phyloP scores from a whole-genome alignment of 2,329 filamentous ascomycete genomes.

The Phialophora tarda region DNA sequence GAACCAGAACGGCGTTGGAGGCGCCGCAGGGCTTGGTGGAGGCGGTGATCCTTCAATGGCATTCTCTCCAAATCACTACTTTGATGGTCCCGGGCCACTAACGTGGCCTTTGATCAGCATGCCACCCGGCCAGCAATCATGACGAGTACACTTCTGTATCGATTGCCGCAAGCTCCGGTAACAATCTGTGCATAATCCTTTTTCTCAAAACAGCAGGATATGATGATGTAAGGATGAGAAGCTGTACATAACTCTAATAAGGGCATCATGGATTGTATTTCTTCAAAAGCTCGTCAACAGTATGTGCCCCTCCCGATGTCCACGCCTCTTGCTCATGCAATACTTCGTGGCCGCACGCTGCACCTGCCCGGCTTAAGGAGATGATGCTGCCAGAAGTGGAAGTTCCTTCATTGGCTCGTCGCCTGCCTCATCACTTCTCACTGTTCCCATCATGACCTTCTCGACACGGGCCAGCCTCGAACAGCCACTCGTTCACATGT shows the following conservation, averaged over 20 bases:
- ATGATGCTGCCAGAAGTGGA: not conserved
- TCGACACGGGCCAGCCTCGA: not conserved
- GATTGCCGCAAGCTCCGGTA: not conserved
- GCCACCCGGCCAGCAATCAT: constrained; percentile 26
- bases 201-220: not conserved
- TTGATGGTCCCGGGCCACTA: constrained; percentile 26
- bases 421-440: not conserved
- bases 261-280: not conserved
- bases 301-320: not conserved
- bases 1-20: constrained; percentile 17
- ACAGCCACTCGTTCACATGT: not conserved
- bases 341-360: not conserved
- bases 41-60: constrained; percentile 28
- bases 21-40: not conserved
- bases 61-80: constrained; percentile 33
- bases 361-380: not conserved
- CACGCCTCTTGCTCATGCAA: not conserved
- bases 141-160: not conserved
- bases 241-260: not conserved
- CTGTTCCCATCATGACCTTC: not conserved
- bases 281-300: not conserved
- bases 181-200: not conserved
- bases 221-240: not conserved
- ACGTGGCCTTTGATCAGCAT: constrained; percentile 33
- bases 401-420: not conserved